A percentile compares a stretch with the other conserved stretches of the same genome.
Conservation (phyloP, 495 filamentous ascomycete genomes). For the Opeltia flavorubescens region DNA sequence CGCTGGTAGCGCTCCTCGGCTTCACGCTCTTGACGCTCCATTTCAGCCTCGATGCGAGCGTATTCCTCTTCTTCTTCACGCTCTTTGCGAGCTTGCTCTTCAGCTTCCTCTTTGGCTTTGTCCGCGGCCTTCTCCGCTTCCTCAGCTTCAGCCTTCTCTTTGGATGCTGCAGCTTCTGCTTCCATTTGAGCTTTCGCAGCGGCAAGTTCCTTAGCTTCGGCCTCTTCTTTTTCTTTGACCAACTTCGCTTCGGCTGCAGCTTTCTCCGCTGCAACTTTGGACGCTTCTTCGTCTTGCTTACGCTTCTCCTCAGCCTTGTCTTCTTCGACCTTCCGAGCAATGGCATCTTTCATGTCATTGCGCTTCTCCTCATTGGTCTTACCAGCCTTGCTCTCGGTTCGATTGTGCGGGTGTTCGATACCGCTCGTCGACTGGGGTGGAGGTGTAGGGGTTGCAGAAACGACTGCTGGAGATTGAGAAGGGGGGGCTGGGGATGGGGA, state of each 20-base stretch:
- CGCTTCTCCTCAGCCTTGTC: conserved; percentile 39
- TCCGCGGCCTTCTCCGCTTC: conserved; percentile 21
- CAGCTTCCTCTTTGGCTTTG: conserved; percentile 21
- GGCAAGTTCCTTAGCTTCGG: conserved; percentile 22
- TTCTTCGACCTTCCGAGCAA: conserved; percentile 46
- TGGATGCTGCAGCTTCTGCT: conserved; percentile 29
- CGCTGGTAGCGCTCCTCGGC: conserved; percentile 44
- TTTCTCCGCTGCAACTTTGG: conserved; percentile 32
- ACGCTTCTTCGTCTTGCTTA: conserved; percentile 34
- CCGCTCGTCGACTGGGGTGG: conserved; percentile 39
- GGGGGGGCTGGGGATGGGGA: conserved; percentile 40
- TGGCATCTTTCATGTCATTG: conserved; percentile 51
- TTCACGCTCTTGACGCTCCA: conserved; percentile 45
- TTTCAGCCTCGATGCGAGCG: conserved; percentile 36
- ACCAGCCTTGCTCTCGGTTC: conserved; percentile 41
- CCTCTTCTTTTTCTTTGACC: conserved; percentile 24
- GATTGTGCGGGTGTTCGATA: conserved; percentile 35
- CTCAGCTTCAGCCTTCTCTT: conserved; percentile 31
- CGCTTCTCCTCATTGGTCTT: conserved; percentile 62
- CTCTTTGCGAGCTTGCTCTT: conserved; percentile 26
- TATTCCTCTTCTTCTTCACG: conserved; percentile 33
- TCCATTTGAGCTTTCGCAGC: conserved; percentile 30
- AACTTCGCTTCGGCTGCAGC: conserved; percentile 33
- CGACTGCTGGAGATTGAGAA: conserved; percentile 44
- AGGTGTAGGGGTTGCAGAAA: conserved; percentile 47